phyloP scores from a whole-genome alignment of 306 rosid species.

The Cicer pinnatifidum region DNA sequence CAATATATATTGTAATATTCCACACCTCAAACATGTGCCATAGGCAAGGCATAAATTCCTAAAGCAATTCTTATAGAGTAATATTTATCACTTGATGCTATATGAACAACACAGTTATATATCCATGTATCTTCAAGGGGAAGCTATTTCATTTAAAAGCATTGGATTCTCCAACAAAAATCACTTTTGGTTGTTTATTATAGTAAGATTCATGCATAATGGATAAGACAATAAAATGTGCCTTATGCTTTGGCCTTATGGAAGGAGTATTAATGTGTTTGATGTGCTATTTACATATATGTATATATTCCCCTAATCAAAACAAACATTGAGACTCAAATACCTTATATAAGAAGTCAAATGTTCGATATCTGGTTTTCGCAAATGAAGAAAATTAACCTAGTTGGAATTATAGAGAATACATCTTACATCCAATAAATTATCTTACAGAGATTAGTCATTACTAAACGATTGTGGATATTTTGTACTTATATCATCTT shows the following conservation, averaged over 20 bases:
- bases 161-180: slow-evolving; percentile 77
- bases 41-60: slow-evolving; percentile 53
- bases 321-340: neutral
- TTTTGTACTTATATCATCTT: no score
- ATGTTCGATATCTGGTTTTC: no score
- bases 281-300: slow-evolving; percentile 36
- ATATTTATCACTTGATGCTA: slow-evolving; percentile 39
- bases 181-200: slow-evolving; percentile 43
- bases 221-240: slow-evolving; percentile 70
- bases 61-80: slow-evolving; percentile 37
- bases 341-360: no score
- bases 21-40: slow-evolving; percentile 49
- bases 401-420: no score
- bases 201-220: slow-evolving; percentile 59
- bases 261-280: slow-evolving; percentile 42
- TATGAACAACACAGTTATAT: slow-evolving; percentile 28
- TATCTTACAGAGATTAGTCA: no score
- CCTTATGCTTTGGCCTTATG: slow-evolving; percentile 56
- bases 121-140: slow-evolving; percentile 59
- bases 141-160: slow-evolving; percentile 64
- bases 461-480: no score
- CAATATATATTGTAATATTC: slow-evolving; percentile 43
- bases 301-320: slow-evolving; percentile 52
- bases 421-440: no score
- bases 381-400: no score